Percentiles rank a stretch among this genome's conserved stretches.
Evolutionary conservation across 2,329 filamentous ascomycete species (phyloP).

Genomic region (Cercospora sp.): DNA sequence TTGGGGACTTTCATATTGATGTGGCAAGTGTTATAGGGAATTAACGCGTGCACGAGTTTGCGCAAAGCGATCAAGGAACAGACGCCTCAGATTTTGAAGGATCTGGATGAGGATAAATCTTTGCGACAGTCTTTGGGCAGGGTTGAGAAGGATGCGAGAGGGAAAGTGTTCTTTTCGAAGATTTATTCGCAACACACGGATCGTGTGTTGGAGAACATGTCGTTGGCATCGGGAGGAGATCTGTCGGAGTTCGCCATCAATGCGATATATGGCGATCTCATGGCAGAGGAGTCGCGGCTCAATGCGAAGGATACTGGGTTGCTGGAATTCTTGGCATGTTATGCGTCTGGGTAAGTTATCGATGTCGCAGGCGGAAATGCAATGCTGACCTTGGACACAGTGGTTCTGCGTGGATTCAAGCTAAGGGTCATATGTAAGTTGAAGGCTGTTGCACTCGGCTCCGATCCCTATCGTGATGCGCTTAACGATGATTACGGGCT

Average conservation of each 20-base stretch:
- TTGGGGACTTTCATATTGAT: neutral
- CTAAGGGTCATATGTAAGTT: conserved; percentile 25
- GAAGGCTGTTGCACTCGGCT: neutral
- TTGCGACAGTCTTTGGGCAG: conserved; percentile 17
- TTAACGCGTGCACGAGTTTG: conserved; percentile 25
- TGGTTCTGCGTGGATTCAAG: conserved; percentile 22
- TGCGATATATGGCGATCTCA: conserved; percentile 26
- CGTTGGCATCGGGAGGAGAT: conserved; percentile 24
- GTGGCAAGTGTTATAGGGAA: conserved; percentile 13
- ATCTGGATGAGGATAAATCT: conserved; percentile 21
- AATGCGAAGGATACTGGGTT: conserved; percentile 26
- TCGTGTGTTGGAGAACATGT: conserved; percentile 26
- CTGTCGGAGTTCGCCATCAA: conserved; percentile 26
- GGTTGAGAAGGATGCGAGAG: conserved; percentile 23
- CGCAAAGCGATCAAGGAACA: conserved; percentile 15
- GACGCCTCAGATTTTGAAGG: conserved; percentile 15
- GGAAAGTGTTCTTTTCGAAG: conserved; percentile 23
- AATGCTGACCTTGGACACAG: conserved; percentile 9
- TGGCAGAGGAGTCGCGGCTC: conserved; percentile 24
- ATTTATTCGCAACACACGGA: conserved; percentile 28
- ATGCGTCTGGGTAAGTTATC: conserved; percentile 23
- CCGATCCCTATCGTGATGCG: neutral
- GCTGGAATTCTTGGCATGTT: conserved; percentile 28
- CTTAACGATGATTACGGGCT: neutral
- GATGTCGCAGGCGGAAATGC: neutral